Percentiles rank a stretch among this genome's conserved stretches.
phyloP scores from a whole-genome alignment of 352 stramenopile genomes.

The Pythium rhizo-oryzae region DNA sequence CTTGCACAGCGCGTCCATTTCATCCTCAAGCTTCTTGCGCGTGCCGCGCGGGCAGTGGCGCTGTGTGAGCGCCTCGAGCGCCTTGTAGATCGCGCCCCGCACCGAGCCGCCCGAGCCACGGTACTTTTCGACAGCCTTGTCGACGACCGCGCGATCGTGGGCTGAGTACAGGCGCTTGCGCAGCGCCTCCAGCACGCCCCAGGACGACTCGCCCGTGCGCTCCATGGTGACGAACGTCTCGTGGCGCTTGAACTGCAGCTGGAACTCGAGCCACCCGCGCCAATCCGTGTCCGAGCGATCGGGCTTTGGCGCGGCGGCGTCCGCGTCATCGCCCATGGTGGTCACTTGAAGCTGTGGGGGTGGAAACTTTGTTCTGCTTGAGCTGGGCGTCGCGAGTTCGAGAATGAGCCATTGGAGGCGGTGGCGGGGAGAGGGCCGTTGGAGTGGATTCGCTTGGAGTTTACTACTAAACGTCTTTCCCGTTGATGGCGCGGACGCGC shows the following conservation, averaged over 20 bases:
- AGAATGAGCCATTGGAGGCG: too few species aligned
- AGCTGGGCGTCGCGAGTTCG: too few species aligned
- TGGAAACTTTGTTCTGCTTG: too few species aligned
- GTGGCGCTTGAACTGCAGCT: not conserved
- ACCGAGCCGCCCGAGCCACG: not conserved
- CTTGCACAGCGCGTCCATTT: conserved; percentile 5
- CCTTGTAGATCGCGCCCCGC: not conserved
- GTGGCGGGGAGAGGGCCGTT: too few species aligned
- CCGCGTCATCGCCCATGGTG: too few species aligned
- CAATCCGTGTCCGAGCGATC: not conserved
- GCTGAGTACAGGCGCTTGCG: not conserved
- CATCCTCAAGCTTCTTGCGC: not conserved
- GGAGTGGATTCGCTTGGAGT: too few species aligned
- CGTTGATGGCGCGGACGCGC: too few species aligned
- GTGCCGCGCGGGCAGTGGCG: not conserved
- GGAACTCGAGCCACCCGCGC: conserved; percentile 7
- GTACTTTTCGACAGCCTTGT: not conserved
- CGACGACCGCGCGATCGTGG: not conserved
- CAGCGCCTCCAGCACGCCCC: not conserved
- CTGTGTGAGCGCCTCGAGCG: conserved; percentile 1
- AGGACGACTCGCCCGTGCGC: not conserved
- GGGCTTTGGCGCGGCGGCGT: too few species aligned
- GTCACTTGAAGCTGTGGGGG: too few species aligned
- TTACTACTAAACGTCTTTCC: too few species aligned
- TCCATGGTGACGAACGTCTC: not conserved